Conservation (phyloP, 257 asterid genomes). For the Solanum paucissectum region DNA sequence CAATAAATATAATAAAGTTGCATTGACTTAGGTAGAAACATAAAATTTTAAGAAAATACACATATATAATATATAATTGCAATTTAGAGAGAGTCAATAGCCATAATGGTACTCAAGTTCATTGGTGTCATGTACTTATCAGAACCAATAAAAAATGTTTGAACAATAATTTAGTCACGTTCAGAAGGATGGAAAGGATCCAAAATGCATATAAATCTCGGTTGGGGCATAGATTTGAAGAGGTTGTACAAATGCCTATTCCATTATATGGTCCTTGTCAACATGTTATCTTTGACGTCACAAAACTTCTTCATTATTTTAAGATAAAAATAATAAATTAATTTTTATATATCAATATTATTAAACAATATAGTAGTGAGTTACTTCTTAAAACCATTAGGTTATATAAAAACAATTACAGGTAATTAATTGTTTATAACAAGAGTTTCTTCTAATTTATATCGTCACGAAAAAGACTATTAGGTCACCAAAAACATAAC, state of each 20-base stretch:
- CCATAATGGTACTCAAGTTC: constrained; percentile 40
- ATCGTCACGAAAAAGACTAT: background rate
- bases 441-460: background rate
- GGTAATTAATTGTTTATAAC: background rate
- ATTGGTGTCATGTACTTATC: constrained; percentile 28
- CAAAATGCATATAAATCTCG: constrained; percentile 27
- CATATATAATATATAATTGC: background rate
- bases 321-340: too few relatives aligned
- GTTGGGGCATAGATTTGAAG: constrained; percentile 24
- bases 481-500: background rate
- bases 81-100: constrained; percentile 7
- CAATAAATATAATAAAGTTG: background rate
- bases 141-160: constrained; percentile 13
- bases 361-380: too few relatives aligned
- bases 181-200: constrained; percentile 39
- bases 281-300: constrained; percentile 26
- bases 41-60: background rate
- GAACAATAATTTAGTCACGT: constrained; percentile 26
- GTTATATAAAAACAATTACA: background rate
- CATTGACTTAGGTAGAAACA: background rate
- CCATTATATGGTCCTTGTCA: constrained; percentile 41
- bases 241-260: constrained; percentile 20
- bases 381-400: background rate
- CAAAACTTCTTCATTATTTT: constrained; percentile 9
- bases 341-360: too few relatives aligned